These are phyloP conservation scores for Cyclotella atomus DNA, from an alignment of 108 stramenopile species.

Conservation along the genomic window DNA sequence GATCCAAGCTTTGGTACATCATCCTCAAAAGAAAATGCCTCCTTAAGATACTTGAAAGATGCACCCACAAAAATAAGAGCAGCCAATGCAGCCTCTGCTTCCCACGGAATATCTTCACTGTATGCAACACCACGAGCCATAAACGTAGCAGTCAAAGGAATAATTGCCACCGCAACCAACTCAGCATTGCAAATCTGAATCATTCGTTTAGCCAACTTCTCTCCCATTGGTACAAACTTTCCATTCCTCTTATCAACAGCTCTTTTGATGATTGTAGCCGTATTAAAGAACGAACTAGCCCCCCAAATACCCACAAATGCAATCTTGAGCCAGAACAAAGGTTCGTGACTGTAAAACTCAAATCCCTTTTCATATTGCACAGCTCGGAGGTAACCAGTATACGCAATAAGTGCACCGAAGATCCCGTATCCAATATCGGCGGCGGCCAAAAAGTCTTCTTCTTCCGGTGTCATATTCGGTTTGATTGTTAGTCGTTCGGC, in stretches of 20 bases:
- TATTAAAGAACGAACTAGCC: constrained; percentile 65
- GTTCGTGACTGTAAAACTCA: constrained; percentile 81
- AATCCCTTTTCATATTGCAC: constrained; percentile 73
- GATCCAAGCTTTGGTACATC: constrained; percentile 7
- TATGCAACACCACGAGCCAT: constrained; percentile 58
- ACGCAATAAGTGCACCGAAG: constrained; percentile 45
- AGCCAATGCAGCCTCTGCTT: constrained; percentile 54
- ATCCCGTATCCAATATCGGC: constrained; percentile 69
- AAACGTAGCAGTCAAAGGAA: constrained; percentile 54
- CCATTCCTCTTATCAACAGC: constrained; percentile 47
- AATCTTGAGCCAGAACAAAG: constrained; percentile 86
- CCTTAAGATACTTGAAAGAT: constrained; percentile 75
- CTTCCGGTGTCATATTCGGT: constrained; percentile 65
- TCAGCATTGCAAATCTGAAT: constrained; percentile 57
- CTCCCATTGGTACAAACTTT: constrained; percentile 41
- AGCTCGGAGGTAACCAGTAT: constrained; percentile 69
- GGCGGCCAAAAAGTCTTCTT: constrained; percentile 58
- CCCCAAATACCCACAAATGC: constrained; percentile 62
- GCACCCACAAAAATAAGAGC: constrained; percentile 52
- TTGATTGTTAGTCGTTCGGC: constrained; percentile 71
- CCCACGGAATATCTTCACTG: constrained; percentile 48
- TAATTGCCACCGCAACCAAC: constrained; percentile 38
- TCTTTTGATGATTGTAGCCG: constrained; percentile 58
- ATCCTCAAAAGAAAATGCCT: constrained; percentile 76
- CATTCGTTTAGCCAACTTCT: constrained; percentile 44